Evolutionary conservation across 352 stramenopile species (phyloP), one percentile per base, ranked within the genome.

Genomic region (Globisporangium viniferum): DNA sequence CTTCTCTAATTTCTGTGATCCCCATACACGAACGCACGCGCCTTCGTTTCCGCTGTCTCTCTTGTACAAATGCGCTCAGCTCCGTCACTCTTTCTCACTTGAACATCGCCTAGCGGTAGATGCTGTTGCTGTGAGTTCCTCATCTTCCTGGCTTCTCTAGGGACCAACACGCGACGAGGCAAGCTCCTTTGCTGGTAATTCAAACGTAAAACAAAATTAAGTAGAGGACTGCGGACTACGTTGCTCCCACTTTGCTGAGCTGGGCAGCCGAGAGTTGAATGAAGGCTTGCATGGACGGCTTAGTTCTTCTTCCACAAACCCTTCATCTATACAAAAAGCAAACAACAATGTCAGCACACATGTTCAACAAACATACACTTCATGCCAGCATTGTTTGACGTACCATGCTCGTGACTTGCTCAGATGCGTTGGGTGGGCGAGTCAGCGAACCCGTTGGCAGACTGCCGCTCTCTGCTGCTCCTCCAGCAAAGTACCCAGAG

Each of bases 241-340:
- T 56, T 15, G 22, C 20, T 22, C n/a, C 9, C 6, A 20, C 18
- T 48, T 35, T 20, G 15, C 12, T 20, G 5, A 35, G 60, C 27
- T 46, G 3, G 39, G 14, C 39, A 51, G 35, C 46, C 10, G 53
- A 36, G 39, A n/a, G 22, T n/a, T 49, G 20, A 46, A 18, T 31
- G 56, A 49, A 46, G 56, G 20, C 46, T 51, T 14, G 39, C 18
- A 8, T 24, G 35, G 24, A 14, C 15, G 33, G 4, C 39, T 81
- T 88, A 92, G 75, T 91, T 93, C 68, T 90, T 91, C 69, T 90
- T 91, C 85, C 85, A 91, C 74, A 93, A 87, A 60, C 84, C 84
- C 72, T 93, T 93, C 76, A 91, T 87, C 85, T 93, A 48, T 18
- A 33, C 2, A 57, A 41, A 41, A 20, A 31, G 24, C 44, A 33